Evolutionary conservation across 2,329 filamentous ascomycete genomes (phyloP), one percentile per base, ranked within the genome.

Genomic region (Penicillium frequentans): DNA sequence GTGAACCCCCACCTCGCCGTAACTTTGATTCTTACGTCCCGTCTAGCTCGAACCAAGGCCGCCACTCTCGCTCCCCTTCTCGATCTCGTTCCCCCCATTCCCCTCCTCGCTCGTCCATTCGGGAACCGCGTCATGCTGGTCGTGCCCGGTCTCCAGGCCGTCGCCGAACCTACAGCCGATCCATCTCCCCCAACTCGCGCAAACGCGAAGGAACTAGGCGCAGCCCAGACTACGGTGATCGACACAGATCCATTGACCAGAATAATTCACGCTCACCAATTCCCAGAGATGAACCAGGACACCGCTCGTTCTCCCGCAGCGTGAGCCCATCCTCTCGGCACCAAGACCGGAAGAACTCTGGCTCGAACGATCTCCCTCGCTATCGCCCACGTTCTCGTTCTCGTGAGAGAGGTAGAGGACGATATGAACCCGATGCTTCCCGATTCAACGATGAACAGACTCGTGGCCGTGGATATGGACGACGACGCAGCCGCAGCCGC

Each of bases 11-110:
- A 56, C 71, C 76, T 47, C 75, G 81, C 43, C 81, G 82, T 33
- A 79, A 81, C 52, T 76, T 77, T 56, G 84, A 87, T 68, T 79
- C 81, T 27, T 87, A 87, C 66, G 77, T 85, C 37, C 85, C 85
- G 16, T 67, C 73, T 23, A 77, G 77, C 47, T 63, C 69, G 21
- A 70, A 74, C 47, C 68, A 74, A 70, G 70, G 76, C 64, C 68
- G 77, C 13, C 55, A 75, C 27, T 69, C 68, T 44, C 66, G 64
- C 46, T 73, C 70, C 24, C 65, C 64, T 33, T 73, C 70, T 23
- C 66, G 59, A 14, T 68, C 68, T 39, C 65, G 63, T 43, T 73
- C 69, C 26, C 66, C 64, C 33, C 73, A 68, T 23, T 65, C 57
- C 13, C 70, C 73, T n/a, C 49, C 54, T 35, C 56, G 44, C 29